Evolutionary conservation across 441 rosid genomes (phyloP), one percentile per base, ranked within the genome.

Genomic region (Brassica hybrid): DNA sequence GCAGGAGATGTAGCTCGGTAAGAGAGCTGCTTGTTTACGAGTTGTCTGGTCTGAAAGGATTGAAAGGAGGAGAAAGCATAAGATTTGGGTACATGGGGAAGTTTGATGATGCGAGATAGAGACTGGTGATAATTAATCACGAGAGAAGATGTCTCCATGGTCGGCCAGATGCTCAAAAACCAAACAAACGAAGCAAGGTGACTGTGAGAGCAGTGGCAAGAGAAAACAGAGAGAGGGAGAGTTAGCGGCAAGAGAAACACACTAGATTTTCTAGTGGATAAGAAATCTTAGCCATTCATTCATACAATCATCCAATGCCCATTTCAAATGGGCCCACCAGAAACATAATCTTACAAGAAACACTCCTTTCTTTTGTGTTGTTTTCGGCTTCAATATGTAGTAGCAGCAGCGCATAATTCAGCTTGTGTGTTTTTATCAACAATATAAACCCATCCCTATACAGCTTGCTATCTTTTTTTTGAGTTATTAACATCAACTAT

Each of bases 1-100:
- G 57, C 14, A 1, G 52, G 8, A 58, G 32, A 76, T 21, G 77
- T 59, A 0, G 76, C 36, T 79, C 82, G 80, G 85, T 76, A 68
- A 73, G 11, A 73, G 74, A 36, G 69, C 8, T 70, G 78, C 41
- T 65, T 61, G 64, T 58, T 23, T 5, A 11, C 5, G 64, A 12
- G 14, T 12, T 60, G 65, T 6, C 10, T 60, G 17, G 11, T 25
- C 65, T 5, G 34, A 6, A 59, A 59, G 2, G 64, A 23, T 23
- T 59, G 65, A 13, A 60, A 8, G 16, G 38, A 25, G 65, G 16
- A 60, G 65, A 60, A 27, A n/a, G 65, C 2, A 60, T 1, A 7
- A 25, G 18, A 25, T 60, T 60, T 60, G 17, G 65, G 65, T 25
- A 2, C 8, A n/a, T 1, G 11, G 38, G 65, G 1, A 60, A 7